A percentile compares a stretch with the other conserved stretches of the same genome.
Evolutionary conservation across 768 basidiomycete genomes (phyloP).

Genomic region (Pleurotus ostreatus): DNA sequence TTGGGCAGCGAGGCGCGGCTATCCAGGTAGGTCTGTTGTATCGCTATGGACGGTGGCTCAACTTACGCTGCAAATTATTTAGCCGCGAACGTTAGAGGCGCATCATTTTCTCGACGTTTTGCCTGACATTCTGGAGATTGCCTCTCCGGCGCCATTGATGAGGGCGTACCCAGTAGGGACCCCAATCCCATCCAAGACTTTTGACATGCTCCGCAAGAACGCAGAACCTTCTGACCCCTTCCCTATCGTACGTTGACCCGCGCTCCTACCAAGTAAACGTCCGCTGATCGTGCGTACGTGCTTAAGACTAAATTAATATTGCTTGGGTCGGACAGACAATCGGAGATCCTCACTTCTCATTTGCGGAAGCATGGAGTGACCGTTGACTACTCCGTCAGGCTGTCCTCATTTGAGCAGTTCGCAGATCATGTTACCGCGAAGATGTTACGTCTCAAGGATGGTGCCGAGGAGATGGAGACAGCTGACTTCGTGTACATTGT

Average conservation of each 20-base stretch:
- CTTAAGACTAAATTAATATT: constrained; percentile 11
- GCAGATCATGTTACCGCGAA: constrained; percentile 31
- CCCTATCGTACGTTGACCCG: background rate
- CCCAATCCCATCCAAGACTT: background rate
- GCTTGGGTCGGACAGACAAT: constrained; percentile 22
- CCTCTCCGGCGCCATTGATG: background rate
- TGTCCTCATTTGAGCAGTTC: constrained; percentile 37
- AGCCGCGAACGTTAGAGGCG: constrained; percentile 14
- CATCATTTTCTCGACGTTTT: constrained; percentile 12
- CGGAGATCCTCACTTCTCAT: constrained; percentile 31
- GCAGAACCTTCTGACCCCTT: background rate
- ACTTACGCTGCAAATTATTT: background rate
- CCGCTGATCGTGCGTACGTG: constrained; percentile 4
- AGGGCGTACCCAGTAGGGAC: background rate
- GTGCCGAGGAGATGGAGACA: constrained; percentile 22
- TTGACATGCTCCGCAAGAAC: constrained; percentile 4
- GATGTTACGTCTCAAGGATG: constrained; percentile 11
- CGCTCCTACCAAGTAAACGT: background rate
- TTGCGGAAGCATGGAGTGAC: constrained; percentile 26
- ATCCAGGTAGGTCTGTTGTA: constrained; percentile 26
- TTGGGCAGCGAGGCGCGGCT: constrained; percentile 34
- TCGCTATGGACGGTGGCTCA: background rate
- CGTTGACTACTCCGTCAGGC: constrained; percentile 43
- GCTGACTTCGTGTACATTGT: constrained; percentile 32
- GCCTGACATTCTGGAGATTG: background rate